phyloP scores from a whole-genome alignment of 805 yeast genomes.

The Pichia kluyveri region DNA sequence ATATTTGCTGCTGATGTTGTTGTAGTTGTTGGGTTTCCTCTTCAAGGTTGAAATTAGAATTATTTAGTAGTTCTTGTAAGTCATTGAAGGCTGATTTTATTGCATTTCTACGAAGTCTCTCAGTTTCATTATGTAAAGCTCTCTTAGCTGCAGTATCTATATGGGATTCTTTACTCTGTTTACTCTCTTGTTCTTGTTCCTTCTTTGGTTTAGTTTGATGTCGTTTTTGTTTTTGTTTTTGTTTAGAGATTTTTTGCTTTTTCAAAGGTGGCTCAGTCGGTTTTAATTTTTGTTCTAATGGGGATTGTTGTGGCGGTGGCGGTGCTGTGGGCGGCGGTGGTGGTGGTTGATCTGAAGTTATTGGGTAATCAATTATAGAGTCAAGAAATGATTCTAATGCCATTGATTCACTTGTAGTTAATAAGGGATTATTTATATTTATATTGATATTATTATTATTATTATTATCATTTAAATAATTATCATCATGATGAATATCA shows the following conservation, averaged over 20 bases:
- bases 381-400: slow-evolving; percentile 29
- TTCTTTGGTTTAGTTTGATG: too few relatives aligned
- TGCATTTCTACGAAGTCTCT: slow-evolving; percentile 29
- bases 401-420: slow-evolving; percentile 26
- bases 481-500: too few relatives aligned
- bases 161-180: not conserved
- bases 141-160: slow-evolving; percentile 21
- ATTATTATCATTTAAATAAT: too few relatives aligned
- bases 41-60: slow-evolving; percentile 7
- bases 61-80: slow-evolving; percentile 19
- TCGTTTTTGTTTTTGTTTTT: too few relatives aligned
- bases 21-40: not conserved
- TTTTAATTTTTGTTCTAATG: too few relatives aligned
- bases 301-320: too few relatives aligned
- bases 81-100: slow-evolving; percentile 30
- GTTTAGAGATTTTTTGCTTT: too few relatives aligned
- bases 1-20: too few relatives aligned
- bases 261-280: too few relatives aligned
- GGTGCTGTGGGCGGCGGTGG: too few relatives aligned
- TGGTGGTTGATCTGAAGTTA: not conserved
- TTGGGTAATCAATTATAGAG: slow-evolving; percentile 25
- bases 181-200: too few relatives aligned
- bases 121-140: slow-evolving; percentile 32
- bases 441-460: too few relatives aligned
- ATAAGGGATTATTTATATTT: slow-evolving; percentile 11